These are phyloP conservation scores for Beauveria sp. DNA, from an alignment of 2,329 filamentous ascomycete genomes.

Conservation along the genomic window DNA sequence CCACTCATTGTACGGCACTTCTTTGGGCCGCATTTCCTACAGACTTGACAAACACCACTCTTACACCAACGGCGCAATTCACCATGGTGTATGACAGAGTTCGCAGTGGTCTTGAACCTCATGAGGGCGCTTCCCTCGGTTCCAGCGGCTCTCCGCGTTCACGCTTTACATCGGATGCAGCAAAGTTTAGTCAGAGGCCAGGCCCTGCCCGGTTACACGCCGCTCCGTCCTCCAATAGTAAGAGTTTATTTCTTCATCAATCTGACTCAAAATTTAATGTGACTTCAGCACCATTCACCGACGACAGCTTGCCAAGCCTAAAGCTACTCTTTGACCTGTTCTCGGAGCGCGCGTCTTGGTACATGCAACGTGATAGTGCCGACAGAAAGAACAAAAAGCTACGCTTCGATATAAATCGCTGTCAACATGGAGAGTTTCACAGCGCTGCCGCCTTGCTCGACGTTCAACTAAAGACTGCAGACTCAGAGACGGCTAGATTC, in stretches of 20 bases:
- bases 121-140: neutral
- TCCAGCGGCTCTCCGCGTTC: neutral
- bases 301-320: neutral
- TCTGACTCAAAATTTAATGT: neutral
- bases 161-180: neutral
- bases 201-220: neutral
- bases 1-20: neutral
- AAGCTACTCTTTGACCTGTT: neutral
- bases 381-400: neutral
- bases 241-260: neutral
- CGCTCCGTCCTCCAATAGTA: neutral
- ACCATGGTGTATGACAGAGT: constrained; percentile 1
- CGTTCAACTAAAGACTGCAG: neutral
- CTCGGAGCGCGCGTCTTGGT: neutral
- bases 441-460: neutral
- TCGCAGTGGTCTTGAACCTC: neutral
- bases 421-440: neutral
- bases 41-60: neutral
- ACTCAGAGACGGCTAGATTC: neutral
- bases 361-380: neutral
- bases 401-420: neutral
- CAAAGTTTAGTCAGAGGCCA: neutral
- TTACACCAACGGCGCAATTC: neutral
- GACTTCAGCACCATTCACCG: neutral
- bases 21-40: neutral